Evolutionary conservation across 1,139 yeast species (phyloP), one percentile per base, ranked within the genome.

Genomic region (Pichia sp.): DNA sequence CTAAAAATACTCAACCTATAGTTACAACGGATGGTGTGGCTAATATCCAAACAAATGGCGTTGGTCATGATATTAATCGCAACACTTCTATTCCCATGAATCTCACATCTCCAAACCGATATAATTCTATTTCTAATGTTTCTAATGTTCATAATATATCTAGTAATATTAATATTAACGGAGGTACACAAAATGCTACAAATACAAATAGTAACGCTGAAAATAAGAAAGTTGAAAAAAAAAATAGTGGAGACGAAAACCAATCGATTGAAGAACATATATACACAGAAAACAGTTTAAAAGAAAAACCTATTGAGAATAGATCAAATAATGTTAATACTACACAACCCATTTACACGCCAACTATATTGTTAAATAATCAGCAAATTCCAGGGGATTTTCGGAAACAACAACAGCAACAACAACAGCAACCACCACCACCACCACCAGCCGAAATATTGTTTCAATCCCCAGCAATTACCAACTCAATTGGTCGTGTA

Each of bases 401-500:
- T 21, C 9, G 14, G 7, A 8, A 31, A 22, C 24, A 21, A n/a
- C 15, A 20, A 19, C 14, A 31, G 5, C 23, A 18, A 30, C 18
- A 19, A 6, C 33, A 31, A 7, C 33, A 24, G 4, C 23, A 30
- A 10, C 29, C 6, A 34, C 37, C 26, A 16, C 20, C 8, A 24
- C 13, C 27, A n/a, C 22, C 15, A 26, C 3, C 18, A 26, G 5
- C 31, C 6, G 31, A 35, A 6, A n/a, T 35, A 6, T 18, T 24
- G 5, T 34, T 35, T 7, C 37, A 38, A 33, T 24, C 42, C 5
- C 35, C 42, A 13, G 11, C 19, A 5, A 13, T 23, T 4, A 14
- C 15, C 10, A 31, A 34, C 6, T 25, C 11, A 13, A 31, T 19
- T 15, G 21, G 16, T 24, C 13, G 11, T 9, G 28, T 15, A 7